Evolutionary conservation across 1,139 yeast genomes (phyloP).

Genomic region (Hyphopichia wangnamkhiaoensis): DNA sequence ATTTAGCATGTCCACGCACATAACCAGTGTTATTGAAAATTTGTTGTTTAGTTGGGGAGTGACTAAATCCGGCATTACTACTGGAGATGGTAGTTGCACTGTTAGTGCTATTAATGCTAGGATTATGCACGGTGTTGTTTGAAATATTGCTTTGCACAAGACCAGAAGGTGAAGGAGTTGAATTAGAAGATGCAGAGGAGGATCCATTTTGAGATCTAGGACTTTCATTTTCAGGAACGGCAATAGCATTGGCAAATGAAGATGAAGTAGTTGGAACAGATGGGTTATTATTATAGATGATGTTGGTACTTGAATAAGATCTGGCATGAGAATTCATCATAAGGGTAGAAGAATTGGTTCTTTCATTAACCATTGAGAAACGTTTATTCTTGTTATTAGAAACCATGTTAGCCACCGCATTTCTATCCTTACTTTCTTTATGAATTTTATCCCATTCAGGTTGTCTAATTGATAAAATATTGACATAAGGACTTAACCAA

Average conservation of each 20-base stretch:
- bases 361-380: conserved; percentile 48
- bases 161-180: conserved; percentile 1
- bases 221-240: conserved; percentile 14
- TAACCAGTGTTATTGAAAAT: conserved; percentile 4
- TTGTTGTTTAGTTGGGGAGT: conserved; percentile 20
- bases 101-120: not conserved
- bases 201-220: conserved; percentile 12
- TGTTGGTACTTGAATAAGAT: conserved; percentile 48
- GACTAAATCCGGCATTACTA: too few relatives aligned
- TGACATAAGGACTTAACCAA: conserved; percentile 83
- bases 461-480: conserved; percentile 80
- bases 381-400: conserved; percentile 30
- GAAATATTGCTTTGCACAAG: not conserved
- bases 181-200: conserved; percentile 1
- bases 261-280: conserved; percentile 57
- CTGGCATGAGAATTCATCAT: conserved; percentile 37
- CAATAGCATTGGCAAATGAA: conserved; percentile 50
- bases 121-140: not conserved
- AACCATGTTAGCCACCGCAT: conserved; percentile 7
- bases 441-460: conserved; percentile 81
- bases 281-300: conserved; percentile 45
- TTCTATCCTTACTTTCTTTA: conserved; percentile 26
- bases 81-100: not conserved
- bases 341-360: conserved; percentile 40
- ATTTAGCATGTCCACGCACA: conserved; percentile 33